phyloP scores from a whole-genome alignment of 1,139 yeast genomes.

The Protomyces gravidus region DNA sequence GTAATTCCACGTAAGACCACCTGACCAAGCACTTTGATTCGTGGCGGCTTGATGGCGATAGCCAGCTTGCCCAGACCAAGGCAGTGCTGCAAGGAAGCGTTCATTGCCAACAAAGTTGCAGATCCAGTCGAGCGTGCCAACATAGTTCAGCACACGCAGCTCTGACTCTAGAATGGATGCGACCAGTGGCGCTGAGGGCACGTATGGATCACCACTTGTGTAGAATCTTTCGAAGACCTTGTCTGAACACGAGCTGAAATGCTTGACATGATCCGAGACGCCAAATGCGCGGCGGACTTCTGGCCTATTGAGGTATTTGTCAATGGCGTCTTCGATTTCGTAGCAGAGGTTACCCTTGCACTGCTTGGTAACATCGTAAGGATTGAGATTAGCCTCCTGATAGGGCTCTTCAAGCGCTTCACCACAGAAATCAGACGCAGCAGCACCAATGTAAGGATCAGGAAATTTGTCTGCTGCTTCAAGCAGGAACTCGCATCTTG shows the following conservation, averaged over 20 bases:
- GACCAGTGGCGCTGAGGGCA: constrained; percentile 29
- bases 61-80: constrained; percentile 51
- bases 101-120: constrained; percentile 87
- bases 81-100: constrained; percentile 68
- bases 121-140: constrained; percentile 85
- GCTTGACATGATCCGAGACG: constrained; percentile 66
- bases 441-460: constrained; percentile 85
- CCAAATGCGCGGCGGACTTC: constrained; percentile 77
- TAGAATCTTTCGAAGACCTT: constrained; percentile 57
- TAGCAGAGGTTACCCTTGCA: constrained; percentile 86
- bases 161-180: constrained; percentile 44
- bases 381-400: constrained; percentile 79
- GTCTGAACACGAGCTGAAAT: constrained; percentile 76
- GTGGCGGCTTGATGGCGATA: constrained; percentile 40
- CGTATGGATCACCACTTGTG: constrained; percentile 2
- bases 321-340: constrained; percentile 61
- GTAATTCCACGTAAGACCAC: constrained; percentile 39
- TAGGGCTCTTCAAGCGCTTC: constrained; percentile 71
- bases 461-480: constrained; percentile 75
- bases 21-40: constrained; percentile 44
- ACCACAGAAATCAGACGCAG: constrained; percentile 90
- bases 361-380: constrained; percentile 81
- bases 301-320: constrained; percentile 62
- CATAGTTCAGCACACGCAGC: constrained; percentile 72
- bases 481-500: constrained; percentile 75